A percentile compares a stretch with the other conserved stretches of the same genome.
Evolutionary conservation across 2,329 filamentous ascomycete species (phyloP).

Genomic region (Colletotrichum ledebouriae): DNA sequence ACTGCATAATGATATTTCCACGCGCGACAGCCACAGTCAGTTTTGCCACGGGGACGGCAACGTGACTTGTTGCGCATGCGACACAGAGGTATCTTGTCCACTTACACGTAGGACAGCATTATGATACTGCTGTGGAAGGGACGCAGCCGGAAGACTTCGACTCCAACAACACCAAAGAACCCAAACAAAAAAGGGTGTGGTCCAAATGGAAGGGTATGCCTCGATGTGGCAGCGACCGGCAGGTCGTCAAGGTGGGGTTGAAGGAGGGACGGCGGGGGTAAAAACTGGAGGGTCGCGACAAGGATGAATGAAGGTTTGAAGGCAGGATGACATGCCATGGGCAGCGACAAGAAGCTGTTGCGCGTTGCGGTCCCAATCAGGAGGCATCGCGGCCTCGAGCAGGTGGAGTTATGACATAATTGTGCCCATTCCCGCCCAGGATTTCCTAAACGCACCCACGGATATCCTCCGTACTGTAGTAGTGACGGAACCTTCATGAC

Average conservation of each 20-base stretch:
- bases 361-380: slow-evolving; percentile 30
- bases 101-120: background rate
- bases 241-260: slow-evolving; percentile 24
- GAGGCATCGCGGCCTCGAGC: slow-evolving; percentile 21
- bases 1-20: slow-evolving; percentile 29
- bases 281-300: slow-evolving; percentile 3
- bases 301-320: slow-evolving; percentile 39
- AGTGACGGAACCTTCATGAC: slow-evolving; percentile 21
- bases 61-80: slow-evolving; percentile 11
- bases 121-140: slow-evolving; percentile 18
- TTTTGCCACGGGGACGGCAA: slow-evolving; percentile 24
- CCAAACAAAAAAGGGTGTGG: background rate
- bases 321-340: slow-evolving; percentile 50
- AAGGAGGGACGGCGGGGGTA: background rate
- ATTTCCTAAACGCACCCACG: background rate
- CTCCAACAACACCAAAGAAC: no score
- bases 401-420: slow-evolving; percentile 46
- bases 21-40: slow-evolving; percentile 36
- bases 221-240: slow-evolving; percentile 19
- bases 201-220: slow-evolving; percentile 8
- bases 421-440: slow-evolving; percentile 31
- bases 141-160: background rate
- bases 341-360: slow-evolving; percentile 19
- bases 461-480: slow-evolving; percentile 14
- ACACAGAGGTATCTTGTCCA: slow-evolving; percentile 1